phyloP scores from a whole-genome alignment of 495 filamentous ascomycete species.

The Neurospora terricola region DNA sequence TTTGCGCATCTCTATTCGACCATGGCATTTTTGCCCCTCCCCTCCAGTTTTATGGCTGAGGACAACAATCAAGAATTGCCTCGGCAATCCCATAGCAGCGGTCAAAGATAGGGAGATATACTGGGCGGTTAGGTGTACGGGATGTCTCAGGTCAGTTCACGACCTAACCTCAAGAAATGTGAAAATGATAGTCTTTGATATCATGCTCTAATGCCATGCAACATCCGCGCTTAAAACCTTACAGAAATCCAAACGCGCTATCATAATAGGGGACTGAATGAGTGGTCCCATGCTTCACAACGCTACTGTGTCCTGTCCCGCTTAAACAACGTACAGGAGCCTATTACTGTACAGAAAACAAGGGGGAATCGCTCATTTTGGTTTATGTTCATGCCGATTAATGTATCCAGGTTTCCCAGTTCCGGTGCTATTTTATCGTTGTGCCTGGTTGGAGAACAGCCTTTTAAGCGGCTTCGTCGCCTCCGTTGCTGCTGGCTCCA shows the following conservation, averaged over 20 bases:
- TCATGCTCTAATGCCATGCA: not conserved
- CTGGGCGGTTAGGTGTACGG: not conserved
- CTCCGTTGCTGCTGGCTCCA: slow-evolving; percentile 9
- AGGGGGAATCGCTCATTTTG: not conserved
- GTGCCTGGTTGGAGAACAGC: not conserved
- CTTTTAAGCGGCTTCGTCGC: slow-evolving; percentile 9
- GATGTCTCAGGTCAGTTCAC: not conserved
- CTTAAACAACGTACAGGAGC: not conserved
- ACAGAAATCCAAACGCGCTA: not conserved
- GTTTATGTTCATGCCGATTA: not conserved
- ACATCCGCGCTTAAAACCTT: not conserved
- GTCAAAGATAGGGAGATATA: not conserved
- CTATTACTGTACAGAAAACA: not conserved
- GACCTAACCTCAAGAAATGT: not conserved
- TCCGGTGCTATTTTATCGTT: not conserved
- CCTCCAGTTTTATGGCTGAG: not conserved
- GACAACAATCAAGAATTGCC: not conserved
- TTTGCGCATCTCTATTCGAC: not conserved
- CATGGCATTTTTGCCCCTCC: not conserved
- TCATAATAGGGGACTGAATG: not conserved
- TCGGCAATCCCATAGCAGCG: not conserved
- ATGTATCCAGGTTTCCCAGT: not conserved
- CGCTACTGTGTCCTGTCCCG: not conserved
- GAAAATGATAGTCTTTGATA: not conserved
- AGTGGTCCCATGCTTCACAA: not conserved